Evolutionary conservation across 768 basidiomycete species (phyloP).

Genomic region (Thelephora aurantiotincta): DNA sequence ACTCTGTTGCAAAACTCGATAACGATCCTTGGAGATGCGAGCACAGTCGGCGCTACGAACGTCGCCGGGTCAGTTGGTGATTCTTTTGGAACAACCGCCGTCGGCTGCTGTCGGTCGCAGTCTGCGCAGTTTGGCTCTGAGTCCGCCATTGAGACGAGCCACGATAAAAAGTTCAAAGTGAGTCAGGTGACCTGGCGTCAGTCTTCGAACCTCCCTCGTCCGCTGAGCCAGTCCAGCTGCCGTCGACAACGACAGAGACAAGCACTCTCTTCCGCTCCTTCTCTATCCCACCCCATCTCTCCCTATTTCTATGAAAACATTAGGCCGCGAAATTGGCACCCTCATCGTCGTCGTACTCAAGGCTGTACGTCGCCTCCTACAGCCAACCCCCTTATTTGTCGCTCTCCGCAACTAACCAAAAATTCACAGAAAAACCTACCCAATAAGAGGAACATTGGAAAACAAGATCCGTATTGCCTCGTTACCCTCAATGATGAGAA

Average conservation of each 20-base stretch:
- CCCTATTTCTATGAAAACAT: constrained; percentile 31
- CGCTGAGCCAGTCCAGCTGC: no score
- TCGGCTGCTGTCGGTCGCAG: not conserved
- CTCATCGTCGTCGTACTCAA: constrained; percentile 88
- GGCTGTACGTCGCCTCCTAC: constrained; percentile 48
- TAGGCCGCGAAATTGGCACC: constrained; percentile 74
- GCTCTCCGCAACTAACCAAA: not conserved
- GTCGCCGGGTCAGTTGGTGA: constrained; percentile 29
- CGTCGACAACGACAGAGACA: no score
- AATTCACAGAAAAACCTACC: constrained; percentile 63
- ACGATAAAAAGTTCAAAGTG: not conserved
- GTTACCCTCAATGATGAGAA: constrained; percentile 71
- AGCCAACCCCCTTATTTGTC: constrained; percentile 1
- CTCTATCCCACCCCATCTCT: constrained; percentile 3
- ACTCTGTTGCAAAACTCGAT: constrained; percentile 93
- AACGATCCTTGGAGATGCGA: constrained; percentile 41
- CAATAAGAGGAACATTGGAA: constrained; percentile 85
- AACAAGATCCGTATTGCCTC: constrained; percentile 93
- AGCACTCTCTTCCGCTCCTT: constrained; percentile 1
- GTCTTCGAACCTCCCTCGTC: no score
- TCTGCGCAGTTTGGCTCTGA: not conserved
- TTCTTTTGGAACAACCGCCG: not conserved
- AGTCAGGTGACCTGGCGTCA: no score
- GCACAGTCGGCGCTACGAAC: constrained; percentile 39
- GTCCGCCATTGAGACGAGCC: not conserved